Base-by-base conservation (phyloP, 345 rosid genomes). In the Hevea brasiliensis region DNA sequence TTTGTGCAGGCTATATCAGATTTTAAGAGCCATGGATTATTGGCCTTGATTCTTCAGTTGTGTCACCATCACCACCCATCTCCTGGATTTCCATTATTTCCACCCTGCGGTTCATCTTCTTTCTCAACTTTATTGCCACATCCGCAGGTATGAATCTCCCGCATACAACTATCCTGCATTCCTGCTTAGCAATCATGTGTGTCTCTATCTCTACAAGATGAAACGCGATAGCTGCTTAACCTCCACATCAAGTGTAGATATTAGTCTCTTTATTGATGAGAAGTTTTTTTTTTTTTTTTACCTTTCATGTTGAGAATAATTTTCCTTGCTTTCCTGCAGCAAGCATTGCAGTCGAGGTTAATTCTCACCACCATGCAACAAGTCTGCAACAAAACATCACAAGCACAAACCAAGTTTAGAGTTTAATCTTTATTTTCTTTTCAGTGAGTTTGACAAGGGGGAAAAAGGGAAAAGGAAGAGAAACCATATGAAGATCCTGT, bases 71-170 rank as follows among this genome's bases (percentile, higher is more conserved):
- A 45, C 64, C 70, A 15, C 59, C 75, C 8, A 87, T 54, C 44
- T 87, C 89, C 67, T 85, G 88, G 45, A 84, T 67, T 12, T 90
- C 92, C 71, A 94, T 72, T 70, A 91, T 88, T 75, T 87, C 96
- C 14, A 90, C 93, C 57, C 97, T 86, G 0, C 94, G 93, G 6
- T 84, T 91, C 96, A 94, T 94, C 84, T 86, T 92, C 87, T 85
- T 91, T 32, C 93, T 82, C 40, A 90, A 48, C 74, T 88, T 90
- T 13, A 89, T 85, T 0, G 37, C 96, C 71, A 90, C 77, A 54
- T 91, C 97, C 3, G 96, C 86, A 0, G 94, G 88, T 72, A 83
- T 82, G 21, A 94, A 81, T 53, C 83, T 81, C 41, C 98, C 97
- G 0, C 89, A 83, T 0, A 86, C 81, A 1, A 67, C 76, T 11